These are phyloP conservation scores for Euclidium syriacum DNA, from an alignment of 345 rosid species.

Conservation along the genomic window DNA sequence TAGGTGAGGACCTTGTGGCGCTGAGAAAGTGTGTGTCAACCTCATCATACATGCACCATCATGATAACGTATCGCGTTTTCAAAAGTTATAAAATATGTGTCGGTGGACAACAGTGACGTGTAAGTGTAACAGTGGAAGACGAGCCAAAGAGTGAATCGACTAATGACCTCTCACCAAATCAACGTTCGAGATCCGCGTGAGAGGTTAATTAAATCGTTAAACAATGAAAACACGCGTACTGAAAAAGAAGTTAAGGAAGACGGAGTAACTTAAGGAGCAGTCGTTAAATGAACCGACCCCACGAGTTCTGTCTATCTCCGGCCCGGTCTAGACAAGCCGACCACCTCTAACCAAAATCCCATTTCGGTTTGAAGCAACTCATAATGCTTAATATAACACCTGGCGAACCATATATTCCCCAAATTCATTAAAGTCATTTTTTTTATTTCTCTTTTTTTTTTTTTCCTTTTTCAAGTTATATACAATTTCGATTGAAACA, in stretches of 20 bases:
- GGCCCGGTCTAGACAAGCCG: conserved; percentile 24
- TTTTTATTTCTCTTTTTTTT: neutral
- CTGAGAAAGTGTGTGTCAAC: conserved; percentile 1
- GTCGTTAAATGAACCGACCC: conserved; percentile 17
- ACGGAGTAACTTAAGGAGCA: conserved; percentile 23
- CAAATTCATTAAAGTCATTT: neutral
- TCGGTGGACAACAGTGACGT: too few species aligned
- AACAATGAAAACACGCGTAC: conserved; percentile 7
- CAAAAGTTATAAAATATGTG: neutral
- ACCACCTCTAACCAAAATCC: conserved; percentile 18
- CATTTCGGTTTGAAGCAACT: conserved; percentile 19
- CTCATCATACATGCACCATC: too few species aligned
- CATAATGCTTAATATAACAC: neutral
- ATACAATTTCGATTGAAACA: neutral
- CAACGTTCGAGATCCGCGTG: conserved; percentile 2
- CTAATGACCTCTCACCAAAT: neutral
- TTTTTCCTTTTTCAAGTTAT: neutral
- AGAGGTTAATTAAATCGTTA: neutral
- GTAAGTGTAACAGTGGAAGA: neutral
- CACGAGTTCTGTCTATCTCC: conserved; percentile 2
- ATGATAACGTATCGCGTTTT: neutral
- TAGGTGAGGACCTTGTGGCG: neutral
- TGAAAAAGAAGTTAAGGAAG: conserved; percentile 7
- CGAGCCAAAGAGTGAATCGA: neutral
- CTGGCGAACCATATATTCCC: conserved; percentile 3